These are phyloP conservation scores for Cladophialophora carrionii DNA, from an alignment of 2,329 filamentous ascomycete species.

Conservation along the genomic window DNA sequence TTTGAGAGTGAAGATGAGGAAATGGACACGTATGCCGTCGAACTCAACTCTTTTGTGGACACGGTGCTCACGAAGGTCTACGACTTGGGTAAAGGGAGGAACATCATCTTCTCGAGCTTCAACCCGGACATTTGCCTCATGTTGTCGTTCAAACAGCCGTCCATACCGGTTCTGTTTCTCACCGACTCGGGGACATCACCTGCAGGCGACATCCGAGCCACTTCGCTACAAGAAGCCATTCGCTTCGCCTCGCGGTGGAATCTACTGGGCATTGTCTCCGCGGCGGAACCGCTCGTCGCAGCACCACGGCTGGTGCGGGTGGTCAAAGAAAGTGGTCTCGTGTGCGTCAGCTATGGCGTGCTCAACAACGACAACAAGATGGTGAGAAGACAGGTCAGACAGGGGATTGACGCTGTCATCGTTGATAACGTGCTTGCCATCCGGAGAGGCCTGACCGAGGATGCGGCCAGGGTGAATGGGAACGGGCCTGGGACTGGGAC, in stretches of 20 bases:
- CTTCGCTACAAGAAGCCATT: slow-evolving; percentile 90
- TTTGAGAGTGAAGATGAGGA: slow-evolving; percentile 93
- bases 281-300: slow-evolving; percentile 84
- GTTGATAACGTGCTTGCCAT: slow-evolving; percentile 94
- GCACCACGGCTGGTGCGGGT: slow-evolving; percentile 87
- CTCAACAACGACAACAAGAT: slow-evolving; percentile 85
- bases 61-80: slow-evolving; percentile 90
- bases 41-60: slow-evolving; percentile 95
- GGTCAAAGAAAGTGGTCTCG: slow-evolving; percentile 89
- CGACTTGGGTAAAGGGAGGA: slow-evolving; percentile 76
- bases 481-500: neutral
- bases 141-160: slow-evolving; percentile 94
- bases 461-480: slow-evolving; percentile 19
- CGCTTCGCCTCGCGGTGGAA: slow-evolving; percentile 96
- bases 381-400: slow-evolving; percentile 87
- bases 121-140: slow-evolving; percentile 96
- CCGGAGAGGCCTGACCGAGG: slow-evolving; percentile 76
- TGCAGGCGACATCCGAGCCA: slow-evolving; percentile 87
- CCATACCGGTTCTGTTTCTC: slow-evolving; percentile 91
- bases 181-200: slow-evolving; percentile 81
- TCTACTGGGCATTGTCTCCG: slow-evolving; percentile 83
- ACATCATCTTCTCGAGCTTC: slow-evolving; percentile 96
- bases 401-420: slow-evolving; percentile 97
- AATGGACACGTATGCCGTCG: slow-evolving; percentile 94
- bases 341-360: slow-evolving; percentile 92